phyloP scores from a whole-genome alignment of 805 yeast genomes.

The Priceomyces haplophilus region DNA sequence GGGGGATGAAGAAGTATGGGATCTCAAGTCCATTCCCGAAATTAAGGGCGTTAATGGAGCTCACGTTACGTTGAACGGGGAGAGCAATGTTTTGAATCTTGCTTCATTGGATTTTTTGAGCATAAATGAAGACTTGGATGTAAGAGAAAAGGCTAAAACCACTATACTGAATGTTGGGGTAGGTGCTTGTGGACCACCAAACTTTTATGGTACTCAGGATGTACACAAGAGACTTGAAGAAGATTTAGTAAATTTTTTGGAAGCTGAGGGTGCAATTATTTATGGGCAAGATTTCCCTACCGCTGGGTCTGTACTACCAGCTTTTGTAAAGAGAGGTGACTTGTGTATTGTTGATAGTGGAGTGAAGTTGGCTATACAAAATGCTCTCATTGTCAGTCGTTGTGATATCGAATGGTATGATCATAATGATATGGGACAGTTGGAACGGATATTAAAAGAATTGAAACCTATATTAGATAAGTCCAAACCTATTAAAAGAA shows the following conservation, averaged over 20 bases:
- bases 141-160: slow-evolving; percentile 52
- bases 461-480: slow-evolving; percentile 57
- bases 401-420: slow-evolving; percentile 79
- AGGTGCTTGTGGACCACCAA: slow-evolving; percentile 98
- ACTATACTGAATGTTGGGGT: slow-evolving; percentile 77
- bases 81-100: slow-evolving; percentile 53
- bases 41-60: slow-evolving; percentile 54
- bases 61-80: slow-evolving; percentile 28
- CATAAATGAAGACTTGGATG: slow-evolving; percentile 46
- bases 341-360: slow-evolving; percentile 83
- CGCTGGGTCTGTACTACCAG: slow-evolving; percentile 83
- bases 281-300: slow-evolving; percentile 93
- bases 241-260: slow-evolving; percentile 70
- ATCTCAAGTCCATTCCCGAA: slow-evolving; percentile 59
- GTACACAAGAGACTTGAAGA: slow-evolving; percentile 79
- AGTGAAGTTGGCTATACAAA: slow-evolving; percentile 73
- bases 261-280: slow-evolving; percentile 72
- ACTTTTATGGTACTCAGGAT: slow-evolving; percentile 94
- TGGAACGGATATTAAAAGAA: slow-evolving; percentile 65
- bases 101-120: slow-evolving; percentile 71
- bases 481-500: slow-evolving; percentile 77
- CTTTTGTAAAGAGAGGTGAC: slow-evolving; percentile 94
- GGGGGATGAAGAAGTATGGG: slow-evolving; percentile 54
- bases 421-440: slow-evolving; percentile 84
- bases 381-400: slow-evolving; percentile 83